Evolutionary conservation across 192 early-diverging fungal species (phyloP), one percentile per base, ranked within the genome.

Genomic region (Glomus cerebriforme): DNA sequence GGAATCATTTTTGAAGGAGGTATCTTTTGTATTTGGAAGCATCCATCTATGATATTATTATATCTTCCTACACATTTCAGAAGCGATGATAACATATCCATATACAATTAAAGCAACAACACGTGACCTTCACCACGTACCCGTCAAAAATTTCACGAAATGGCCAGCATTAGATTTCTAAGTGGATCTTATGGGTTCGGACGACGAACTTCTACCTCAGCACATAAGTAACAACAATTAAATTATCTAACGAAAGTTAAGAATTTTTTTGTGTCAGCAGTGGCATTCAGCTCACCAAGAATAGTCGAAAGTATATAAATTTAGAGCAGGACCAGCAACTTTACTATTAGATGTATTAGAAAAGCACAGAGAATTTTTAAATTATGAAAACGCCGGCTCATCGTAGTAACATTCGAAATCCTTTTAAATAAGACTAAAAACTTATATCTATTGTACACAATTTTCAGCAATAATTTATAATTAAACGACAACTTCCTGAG

Each of bases 401-500:
- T 81, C 95, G 98, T 47, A 95, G 95, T 34, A 89, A 85, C 89
- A 12, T 99, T 96, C 78, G 94, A 92, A 58, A 80, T 81, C 19
- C 91, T 97, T 79, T 87, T 96, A 79, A 82, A 86, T 70, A 85
- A 85, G 24, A 92, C 98, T 10, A 92, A 98, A 88, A 91, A 59
- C 88, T 99, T 43, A 69, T 97, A 64, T 98, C 97, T 82, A 91
- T 5, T 93, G 94, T 32, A 92, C 95, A 12, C 95, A 96, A 86
- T 99, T 99, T 86, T 91, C 96, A 0, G 90, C 95, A 2, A 82
- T 96, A 2, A 92, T 95, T 43, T 94, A 95, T 81, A 99, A 99
- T 81, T 85, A 77, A 63, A 47, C 35, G 58, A 73, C 80, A 79
- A 59, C 26, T 65, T 3, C n/a, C 59, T 27, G 39, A 68, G 49